Conservation (phyloP, 768 basidiomycete genomes). For the Tylopilus intermedius region DNA sequence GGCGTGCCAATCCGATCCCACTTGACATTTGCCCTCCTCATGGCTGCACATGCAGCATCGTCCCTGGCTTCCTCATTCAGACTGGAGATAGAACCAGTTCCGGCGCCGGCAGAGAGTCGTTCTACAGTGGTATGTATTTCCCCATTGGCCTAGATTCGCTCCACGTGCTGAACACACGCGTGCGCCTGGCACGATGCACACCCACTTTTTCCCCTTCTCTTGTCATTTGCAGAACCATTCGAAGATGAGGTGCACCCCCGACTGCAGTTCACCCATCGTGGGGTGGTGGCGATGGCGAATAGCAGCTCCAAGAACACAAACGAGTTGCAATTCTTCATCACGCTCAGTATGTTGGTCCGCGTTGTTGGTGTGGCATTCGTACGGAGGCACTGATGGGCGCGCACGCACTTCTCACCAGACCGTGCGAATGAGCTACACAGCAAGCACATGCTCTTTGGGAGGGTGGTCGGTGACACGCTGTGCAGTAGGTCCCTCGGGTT, state of each 20-base stretch:
- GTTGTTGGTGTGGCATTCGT: neutral
- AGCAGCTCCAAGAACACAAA: slow-evolving; percentile 83
- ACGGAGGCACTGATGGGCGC: neutral
- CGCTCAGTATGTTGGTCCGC: slow-evolving; percentile 54
- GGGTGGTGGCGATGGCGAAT: slow-evolving; percentile 93
- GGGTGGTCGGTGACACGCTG: slow-evolving; percentile 80
- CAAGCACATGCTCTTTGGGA: slow-evolving; percentile 94
- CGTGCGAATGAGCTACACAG: slow-evolving; percentile 89
- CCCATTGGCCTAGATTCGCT: neutral
- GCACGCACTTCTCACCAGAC: slow-evolving; percentile 41
- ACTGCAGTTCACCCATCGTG: slow-evolving; percentile 83
- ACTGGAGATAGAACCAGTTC: slow-evolving; percentile 92
- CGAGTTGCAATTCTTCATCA: slow-evolving; percentile 93
- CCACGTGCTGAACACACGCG: neutral
- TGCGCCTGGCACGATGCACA: neutral
- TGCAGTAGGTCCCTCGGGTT: slow-evolving; percentile 57
- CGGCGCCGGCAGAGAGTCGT: slow-evolving; percentile 89
- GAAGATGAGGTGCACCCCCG: slow-evolving; percentile 94
- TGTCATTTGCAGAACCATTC: slow-evolving; percentile 62
- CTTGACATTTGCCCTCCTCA: neutral
- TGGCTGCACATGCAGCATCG: slow-evolving; percentile 45
- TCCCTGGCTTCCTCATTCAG: slow-evolving; percentile 90
- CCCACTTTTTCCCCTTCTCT: neutral
- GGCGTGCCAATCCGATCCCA: neutral
- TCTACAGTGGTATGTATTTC: slow-evolving; percentile 72